phyloP scores from a whole-genome alignment of 2,329 filamentous ascomycete genomes.

The Verruconis gallopava region DNA sequence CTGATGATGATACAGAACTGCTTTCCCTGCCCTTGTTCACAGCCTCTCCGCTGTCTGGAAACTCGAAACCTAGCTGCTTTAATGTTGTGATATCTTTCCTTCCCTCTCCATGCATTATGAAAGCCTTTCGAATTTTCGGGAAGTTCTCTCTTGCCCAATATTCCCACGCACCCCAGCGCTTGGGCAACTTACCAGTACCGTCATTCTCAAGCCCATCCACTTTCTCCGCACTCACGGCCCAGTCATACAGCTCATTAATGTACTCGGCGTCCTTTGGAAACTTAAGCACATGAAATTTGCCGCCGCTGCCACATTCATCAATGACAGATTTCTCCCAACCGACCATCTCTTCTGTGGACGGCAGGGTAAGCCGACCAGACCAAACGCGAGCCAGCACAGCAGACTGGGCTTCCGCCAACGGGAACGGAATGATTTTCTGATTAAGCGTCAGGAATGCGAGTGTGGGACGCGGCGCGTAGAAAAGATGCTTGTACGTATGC shows the following conservation, averaged over 20 bases:
- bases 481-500: slow-evolving; percentile 66
- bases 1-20: too few species aligned
- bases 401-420: slow-evolving; percentile 64
- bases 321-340: slow-evolving; percentile 45
- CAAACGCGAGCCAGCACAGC: slow-evolving; percentile 67
- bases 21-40: too few species aligned
- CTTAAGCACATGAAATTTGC: slow-evolving; percentile 40
- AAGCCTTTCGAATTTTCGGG: slow-evolving; percentile 57
- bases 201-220: slow-evolving; percentile 28
- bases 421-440: slow-evolving; percentile 80
- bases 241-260: slow-evolving; percentile 55
- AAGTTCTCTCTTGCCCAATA: slow-evolving; percentile 61
- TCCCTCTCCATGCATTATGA: slow-evolving; percentile 49
- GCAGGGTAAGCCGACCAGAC: slow-evolving; percentile 55
- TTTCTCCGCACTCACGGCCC: slow-evolving; percentile 37
- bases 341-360: slow-evolving; percentile 50
- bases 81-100: slow-evolving; percentile 43
- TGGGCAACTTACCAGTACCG: slow-evolving; percentile 50
- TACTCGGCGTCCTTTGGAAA: slow-evolving; percentile 54
- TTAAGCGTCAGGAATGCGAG: slow-evolving; percentile 65
- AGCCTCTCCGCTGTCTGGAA: slow-evolving; percentile 16
- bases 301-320: slow-evolving; percentile 32
- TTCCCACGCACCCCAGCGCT: slow-evolving; percentile 56
- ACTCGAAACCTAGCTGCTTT: slow-evolving; percentile 60
- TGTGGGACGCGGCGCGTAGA: slow-evolving; percentile 63